Conservation (phyloP, 225 moss, liverwort and hornwort genomes). For the Sphagnum contortum region DNA sequence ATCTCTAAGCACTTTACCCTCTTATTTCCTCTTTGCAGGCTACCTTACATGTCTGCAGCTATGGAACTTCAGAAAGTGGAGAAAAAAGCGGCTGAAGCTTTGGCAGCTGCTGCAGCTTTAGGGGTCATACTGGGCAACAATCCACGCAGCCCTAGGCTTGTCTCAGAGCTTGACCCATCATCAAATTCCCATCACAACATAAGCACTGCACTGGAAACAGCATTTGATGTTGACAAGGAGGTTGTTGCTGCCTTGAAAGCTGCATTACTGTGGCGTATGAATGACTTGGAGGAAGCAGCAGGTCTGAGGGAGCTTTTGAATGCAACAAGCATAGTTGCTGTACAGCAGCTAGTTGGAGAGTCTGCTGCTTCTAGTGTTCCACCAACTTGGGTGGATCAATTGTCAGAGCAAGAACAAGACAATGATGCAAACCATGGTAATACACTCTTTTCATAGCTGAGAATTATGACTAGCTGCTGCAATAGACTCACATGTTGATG, state of each 20-base stretch:
- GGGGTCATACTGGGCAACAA: slow-evolving; percentile 24
- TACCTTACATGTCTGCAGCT: slow-evolving; percentile 23
- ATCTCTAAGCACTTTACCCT: too few relatives aligned
- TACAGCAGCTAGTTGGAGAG: slow-evolving; percentile 10
- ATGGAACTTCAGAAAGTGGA: slow-evolving; percentile 25
- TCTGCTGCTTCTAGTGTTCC: slow-evolving; percentile 4
- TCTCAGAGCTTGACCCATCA: slow-evolving; percentile 9
- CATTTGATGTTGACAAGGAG: slow-evolving; percentile 35
- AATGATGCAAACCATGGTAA: slow-evolving; percentile 4
- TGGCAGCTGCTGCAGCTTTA: slow-evolving; percentile 22
- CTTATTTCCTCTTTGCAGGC: slow-evolving; percentile 6
- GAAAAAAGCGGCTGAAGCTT: slow-evolving; percentile 22
- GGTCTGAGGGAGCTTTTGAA: slow-evolving; percentile 8
- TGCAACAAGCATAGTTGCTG: slow-evolving; percentile 20
- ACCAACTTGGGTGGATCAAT: slow-evolving; percentile 22
- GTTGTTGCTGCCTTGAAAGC: slow-evolving; percentile 26
- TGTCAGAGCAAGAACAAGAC: slow-evolving; percentile 2
- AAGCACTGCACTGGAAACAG: slow-evolving; percentile 25
- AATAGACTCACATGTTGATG: too few relatives aligned
- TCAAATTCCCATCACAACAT: slow-evolving; percentile 10
- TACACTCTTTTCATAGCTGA: neutral
- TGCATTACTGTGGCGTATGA: slow-evolving; percentile 18
- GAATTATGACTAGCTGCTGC: too few relatives aligned
- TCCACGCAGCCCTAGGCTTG: slow-evolving; percentile 24
- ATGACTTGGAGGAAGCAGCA: slow-evolving; percentile 20